Evolutionary conservation across 306 rosid genomes (phyloP).

Genomic region (Prunus kanzakura): DNA sequence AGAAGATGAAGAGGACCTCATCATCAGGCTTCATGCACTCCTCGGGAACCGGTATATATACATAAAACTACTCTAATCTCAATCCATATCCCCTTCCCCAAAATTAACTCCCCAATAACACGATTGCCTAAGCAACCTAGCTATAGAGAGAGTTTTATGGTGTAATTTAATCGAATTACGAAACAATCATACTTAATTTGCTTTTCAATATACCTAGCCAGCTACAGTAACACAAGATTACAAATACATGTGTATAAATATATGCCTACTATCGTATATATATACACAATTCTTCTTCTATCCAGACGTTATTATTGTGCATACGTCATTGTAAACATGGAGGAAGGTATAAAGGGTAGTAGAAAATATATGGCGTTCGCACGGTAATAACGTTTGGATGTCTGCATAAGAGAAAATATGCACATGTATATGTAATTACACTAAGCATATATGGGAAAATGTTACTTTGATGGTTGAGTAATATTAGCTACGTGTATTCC

Average conservation of each 20-base stretch:
- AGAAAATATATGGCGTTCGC: too few relatives aligned
- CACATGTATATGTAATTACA: not conserved
- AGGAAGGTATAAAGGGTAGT: too few relatives aligned
- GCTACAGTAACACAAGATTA: not conserved
- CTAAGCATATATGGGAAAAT: not conserved
- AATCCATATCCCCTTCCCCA: not conserved
- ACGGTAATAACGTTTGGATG: too few relatives aligned
- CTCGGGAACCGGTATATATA: constrained; percentile 47
- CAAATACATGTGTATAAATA: not conserved
- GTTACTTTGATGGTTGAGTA: too few relatives aligned
- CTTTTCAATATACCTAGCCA: not conserved
- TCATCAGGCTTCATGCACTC: constrained; percentile 55
- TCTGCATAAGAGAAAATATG: too few relatives aligned
- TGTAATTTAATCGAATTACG: not conserved
- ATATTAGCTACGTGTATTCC: too few relatives aligned
- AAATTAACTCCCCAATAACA: not conserved
- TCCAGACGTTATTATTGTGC: too few relatives aligned
- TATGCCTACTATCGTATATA: not conserved
- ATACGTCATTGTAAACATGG: too few relatives aligned
- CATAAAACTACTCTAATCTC: not conserved
- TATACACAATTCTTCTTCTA: too few relatives aligned
- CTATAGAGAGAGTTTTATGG: not conserved
- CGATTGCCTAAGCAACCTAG: not conserved
- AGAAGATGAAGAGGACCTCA: constrained; percentile 53
- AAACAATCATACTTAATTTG: not conserved